Base-by-base conservation (phyloP, 306 rosid species). In the Albizia julibrissin region DNA sequence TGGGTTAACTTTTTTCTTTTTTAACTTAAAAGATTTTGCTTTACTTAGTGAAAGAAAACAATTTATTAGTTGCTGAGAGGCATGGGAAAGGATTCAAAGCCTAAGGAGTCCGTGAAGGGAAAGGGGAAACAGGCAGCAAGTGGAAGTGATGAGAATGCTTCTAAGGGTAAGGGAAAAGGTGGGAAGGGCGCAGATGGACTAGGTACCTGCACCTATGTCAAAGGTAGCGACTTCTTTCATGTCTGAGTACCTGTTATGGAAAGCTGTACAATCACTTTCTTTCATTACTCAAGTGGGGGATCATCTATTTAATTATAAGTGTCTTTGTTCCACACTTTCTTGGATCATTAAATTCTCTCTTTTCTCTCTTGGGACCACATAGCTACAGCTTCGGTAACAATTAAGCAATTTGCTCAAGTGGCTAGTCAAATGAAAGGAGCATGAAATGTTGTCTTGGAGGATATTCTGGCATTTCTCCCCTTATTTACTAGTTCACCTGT, bases 171-270 rank as follows among this genome's bases (percentile, higher is more conserved):
- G 84, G 99, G 99, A 68, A 95, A 95, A 73, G 89, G 89, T 44
- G 97, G 81, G 47, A 95, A 95, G 87, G 88, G 87, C 54, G 85
- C 87, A 69, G 99, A 93, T 85, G 97, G 91, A 22, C 99, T 95
- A 42, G 98, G 99, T 76, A 95, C 99, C 79, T 95, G 99, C 89
- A 95, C 99, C 49, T 95, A 95, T 76, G 99, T 95, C 22, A 93
- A 95, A 85, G 96, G 96, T 91, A 77, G 72, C 40, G n/a, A 58
- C 16, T 54, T 27, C 4, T 64, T 84, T 46, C 59, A 67, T 26
- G 19, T 84, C 61, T 21, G 29, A 52, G 27, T 22, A 52, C 78
- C 73, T 37, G 26, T 58, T 2, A 29, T 34, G 21, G 64, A 3
- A 76, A 15, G 44, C n/a, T 42, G 39, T 62, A 49, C 50, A 52